Conservation (phyloP, 1,284 basidiomycete species). For the Hymenochaete sp. region DNA sequence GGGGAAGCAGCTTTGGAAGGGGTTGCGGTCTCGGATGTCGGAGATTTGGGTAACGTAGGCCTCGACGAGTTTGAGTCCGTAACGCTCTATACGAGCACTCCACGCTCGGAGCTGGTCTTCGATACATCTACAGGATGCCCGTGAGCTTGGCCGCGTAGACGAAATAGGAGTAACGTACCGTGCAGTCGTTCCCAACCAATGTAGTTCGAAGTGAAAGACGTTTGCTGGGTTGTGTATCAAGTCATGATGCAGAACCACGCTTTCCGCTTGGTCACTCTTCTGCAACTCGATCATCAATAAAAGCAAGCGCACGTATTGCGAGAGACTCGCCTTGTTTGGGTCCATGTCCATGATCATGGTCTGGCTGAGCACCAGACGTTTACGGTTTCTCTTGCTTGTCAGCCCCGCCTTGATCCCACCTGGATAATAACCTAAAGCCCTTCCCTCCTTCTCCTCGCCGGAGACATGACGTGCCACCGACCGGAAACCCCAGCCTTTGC, state of each 20-base stretch:
- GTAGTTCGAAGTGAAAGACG: conserved; percentile 92
- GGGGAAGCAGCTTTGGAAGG: conserved; percentile 84
- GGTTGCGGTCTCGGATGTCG: conserved; percentile 73
- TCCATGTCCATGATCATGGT: conserved; percentile 86
- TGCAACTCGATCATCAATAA: conserved; percentile 23
- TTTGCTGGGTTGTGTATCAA: conserved; percentile 86
- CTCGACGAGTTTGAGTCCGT: conserved; percentile 89
- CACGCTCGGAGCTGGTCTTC: conserved; percentile 85
- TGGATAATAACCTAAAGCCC: conserved; percentile 33
- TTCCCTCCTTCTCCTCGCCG: conserved; percentile 29
- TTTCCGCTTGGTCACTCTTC: conserved; percentile 82
- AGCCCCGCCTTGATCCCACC: conserved; percentile 29
- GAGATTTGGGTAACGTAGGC: conserved; percentile 83
- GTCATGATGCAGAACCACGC: conserved; percentile 83
- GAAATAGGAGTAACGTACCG: too few species aligned
- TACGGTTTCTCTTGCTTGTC: conserved; percentile 42
- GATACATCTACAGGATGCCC: too few species aligned
- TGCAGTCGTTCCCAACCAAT: conserved; percentile 96
- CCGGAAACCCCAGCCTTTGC: conserved; percentile 32
- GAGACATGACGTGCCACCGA: conserved; percentile 43
- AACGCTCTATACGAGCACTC: conserved; percentile 80
- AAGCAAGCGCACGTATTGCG: too few species aligned
- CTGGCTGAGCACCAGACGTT: conserved; percentile 74
- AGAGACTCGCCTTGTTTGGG: conserved; percentile 50
- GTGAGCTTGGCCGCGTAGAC: too few species aligned